Evolutionary conservation across 2,329 filamentous ascomycete species (phyloP).

Genomic region (Trematosphaeria pertusa): DNA sequence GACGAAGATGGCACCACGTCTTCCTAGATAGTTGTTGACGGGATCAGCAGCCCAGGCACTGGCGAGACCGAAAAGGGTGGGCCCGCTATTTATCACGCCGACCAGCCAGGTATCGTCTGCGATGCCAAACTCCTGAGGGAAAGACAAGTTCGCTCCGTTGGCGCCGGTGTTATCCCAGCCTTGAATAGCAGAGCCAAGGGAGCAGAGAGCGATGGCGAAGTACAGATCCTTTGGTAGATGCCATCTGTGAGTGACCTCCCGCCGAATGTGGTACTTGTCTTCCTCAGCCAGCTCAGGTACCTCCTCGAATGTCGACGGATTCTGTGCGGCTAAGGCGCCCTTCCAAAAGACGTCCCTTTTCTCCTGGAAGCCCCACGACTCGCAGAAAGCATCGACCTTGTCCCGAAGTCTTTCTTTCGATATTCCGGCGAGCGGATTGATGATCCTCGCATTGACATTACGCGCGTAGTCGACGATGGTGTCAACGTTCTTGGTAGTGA

Average conservation of each 20-base stretch:
- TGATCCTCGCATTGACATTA: constrained; percentile 42
- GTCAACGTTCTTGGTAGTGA: constrained; percentile 16
- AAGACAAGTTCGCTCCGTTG: constrained; percentile 62
- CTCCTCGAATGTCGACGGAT: constrained; percentile 20
- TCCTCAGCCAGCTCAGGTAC: constrained; percentile 24
- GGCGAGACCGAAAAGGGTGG: constrained; percentile 14
- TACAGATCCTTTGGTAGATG: constrained; percentile 65
- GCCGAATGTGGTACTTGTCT: constrained; percentile 22
- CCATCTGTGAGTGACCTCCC: constrained; percentile 62
- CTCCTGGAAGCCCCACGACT: constrained; percentile 11
- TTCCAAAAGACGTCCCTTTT: constrained; percentile 34
- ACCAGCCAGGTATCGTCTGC: constrained; percentile 40
- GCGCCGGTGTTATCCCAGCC: constrained; percentile 70
- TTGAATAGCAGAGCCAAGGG: constrained; percentile 68
- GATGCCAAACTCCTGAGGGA: constrained; percentile 62
- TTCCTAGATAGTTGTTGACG: constrained; percentile 35
- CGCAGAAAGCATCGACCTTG: constrained; percentile 14
- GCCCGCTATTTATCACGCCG: constrained; percentile 29
- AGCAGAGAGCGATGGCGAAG: constrained; percentile 70
- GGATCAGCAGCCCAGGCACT: constrained; percentile 37
- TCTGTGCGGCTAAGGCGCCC: constrained; percentile 57
- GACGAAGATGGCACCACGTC: constrained; percentile 38
- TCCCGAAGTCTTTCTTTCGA: constrained; percentile 4
- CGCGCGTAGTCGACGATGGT: constrained; percentile 29
- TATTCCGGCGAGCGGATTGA: constrained; percentile 15